Evolutionary conservation across 371 early-diverging fungal genomes (phyloP).

Genomic region (Capniomyces stellatus): DNA sequence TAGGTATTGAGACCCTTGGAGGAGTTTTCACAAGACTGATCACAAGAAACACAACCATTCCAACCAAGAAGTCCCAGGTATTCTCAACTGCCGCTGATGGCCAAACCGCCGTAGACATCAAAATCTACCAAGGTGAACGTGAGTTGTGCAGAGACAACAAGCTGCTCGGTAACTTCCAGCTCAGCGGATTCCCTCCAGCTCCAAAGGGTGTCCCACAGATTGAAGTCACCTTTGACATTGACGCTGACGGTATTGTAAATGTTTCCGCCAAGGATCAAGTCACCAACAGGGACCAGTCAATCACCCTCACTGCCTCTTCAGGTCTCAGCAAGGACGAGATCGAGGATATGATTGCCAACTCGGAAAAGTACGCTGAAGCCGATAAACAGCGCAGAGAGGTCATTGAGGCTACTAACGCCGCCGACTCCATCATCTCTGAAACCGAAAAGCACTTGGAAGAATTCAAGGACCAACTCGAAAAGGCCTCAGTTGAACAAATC

Average conservation of each 20-base stretch:
- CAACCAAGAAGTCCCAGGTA: conserved; percentile 97
- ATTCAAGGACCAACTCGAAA: conserved; percentile 82
- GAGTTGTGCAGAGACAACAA: conserved; percentile 95
- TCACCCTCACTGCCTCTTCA: conserved; percentile 93
- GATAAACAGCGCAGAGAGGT: conserved; percentile 84
- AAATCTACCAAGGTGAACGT: conserved; percentile 98
- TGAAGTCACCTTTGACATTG: conserved; percentile 96
- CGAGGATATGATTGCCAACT: conserved; percentile 87
- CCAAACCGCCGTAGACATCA: conserved; percentile 95
- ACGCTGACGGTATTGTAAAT: conserved; percentile 98
- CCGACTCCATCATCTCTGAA: conserved; percentile 76
- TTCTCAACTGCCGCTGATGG: conserved; percentile 99
- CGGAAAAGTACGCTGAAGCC: conserved; percentile 75
- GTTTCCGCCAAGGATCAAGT: conserved; percentile 96
- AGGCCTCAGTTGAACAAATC: conserved; percentile 62
- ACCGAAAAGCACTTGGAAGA: conserved; percentile 87
- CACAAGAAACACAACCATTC: conserved; percentile 97
- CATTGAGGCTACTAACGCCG: conserved; percentile 85
- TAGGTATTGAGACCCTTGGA: conserved; percentile 95
- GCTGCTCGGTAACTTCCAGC: conserved; percentile 91
- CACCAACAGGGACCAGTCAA: conserved; percentile 84
- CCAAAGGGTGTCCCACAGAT: conserved; percentile 88
- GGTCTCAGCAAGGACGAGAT: conserved; percentile 93
- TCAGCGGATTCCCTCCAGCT: conserved; percentile 70
- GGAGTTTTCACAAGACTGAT: conserved; percentile 96